These are phyloP conservation scores for Diaporthe batatas DNA, from an alignment of 2,329 filamentous ascomycete genomes.

Conservation along the genomic window DNA sequence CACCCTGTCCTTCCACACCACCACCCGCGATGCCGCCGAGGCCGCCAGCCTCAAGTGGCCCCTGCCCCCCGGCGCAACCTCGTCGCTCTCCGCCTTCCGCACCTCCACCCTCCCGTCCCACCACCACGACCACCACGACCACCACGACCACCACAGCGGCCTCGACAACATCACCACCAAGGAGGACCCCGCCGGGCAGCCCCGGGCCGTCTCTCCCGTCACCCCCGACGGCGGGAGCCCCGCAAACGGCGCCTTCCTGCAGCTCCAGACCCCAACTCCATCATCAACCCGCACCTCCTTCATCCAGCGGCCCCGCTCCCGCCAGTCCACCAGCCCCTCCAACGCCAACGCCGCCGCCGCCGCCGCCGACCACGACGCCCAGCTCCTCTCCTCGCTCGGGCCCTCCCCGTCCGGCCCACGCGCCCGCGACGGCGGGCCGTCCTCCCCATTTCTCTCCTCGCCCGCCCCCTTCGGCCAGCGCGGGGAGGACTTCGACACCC, in stretches of 20 bases:
- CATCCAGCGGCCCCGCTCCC: conserved; percentile 43
- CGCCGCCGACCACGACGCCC: conserved; percentile 37
- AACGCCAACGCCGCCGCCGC: conserved; percentile 27
- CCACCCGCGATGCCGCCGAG: conserved; percentile 21
- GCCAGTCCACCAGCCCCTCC: conserved; percentile 41
- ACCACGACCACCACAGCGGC: conserved; percentile 25
- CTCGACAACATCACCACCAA: conserved; percentile 39
- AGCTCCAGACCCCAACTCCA: conserved; percentile 51
- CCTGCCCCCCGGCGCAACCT: conserved; percentile 41
- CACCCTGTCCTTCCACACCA: conserved; percentile 69
- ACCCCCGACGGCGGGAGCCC: conserved; percentile 15
- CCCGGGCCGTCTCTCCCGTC: conserved; percentile 43
- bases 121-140: conserved; percentile 45
- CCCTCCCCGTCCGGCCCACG: conserved; percentile 44
- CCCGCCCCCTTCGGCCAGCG: conserved; percentile 42
- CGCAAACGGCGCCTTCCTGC: conserved; percentile 54
- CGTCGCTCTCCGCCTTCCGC: conserved; percentile 35
- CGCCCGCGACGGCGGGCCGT: conserved; percentile 42
- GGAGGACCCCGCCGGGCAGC: conserved; percentile 46
- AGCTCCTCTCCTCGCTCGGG: conserved; percentile 46
- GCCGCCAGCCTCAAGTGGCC: conserved; percentile 44
- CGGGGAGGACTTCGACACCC: conserved; percentile 67
- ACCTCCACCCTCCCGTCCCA: conserved; percentile 43
- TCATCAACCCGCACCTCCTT: conserved; percentile 32
- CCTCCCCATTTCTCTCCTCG: conserved; percentile 39